Evolutionary conservation across 495 filamentous ascomycete species (phyloP).

Genomic region (Thozetella sp.): DNA sequence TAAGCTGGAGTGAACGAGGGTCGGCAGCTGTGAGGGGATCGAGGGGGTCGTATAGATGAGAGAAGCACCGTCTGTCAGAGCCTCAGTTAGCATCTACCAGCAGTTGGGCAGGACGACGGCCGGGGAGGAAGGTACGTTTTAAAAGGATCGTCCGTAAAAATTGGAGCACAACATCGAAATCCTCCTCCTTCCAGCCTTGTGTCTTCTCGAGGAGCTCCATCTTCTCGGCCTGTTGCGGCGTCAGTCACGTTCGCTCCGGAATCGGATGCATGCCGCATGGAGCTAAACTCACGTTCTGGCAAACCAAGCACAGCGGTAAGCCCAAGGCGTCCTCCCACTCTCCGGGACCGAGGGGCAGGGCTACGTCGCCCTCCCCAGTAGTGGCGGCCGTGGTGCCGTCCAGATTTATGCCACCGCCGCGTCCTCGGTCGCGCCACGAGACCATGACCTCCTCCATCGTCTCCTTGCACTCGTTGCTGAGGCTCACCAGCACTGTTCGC

Average conservation of each 20-base stretch:
- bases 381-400: slow-evolving; percentile 43
- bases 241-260: slow-evolving; percentile 21
- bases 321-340: slow-evolving; percentile 95
- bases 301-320: slow-evolving; percentile 87
- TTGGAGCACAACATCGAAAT: slow-evolving; percentile 90
- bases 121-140: slow-evolving; percentile 62
- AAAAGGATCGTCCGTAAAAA: slow-evolving; percentile 84
- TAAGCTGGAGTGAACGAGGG: slow-evolving; percentile 82
- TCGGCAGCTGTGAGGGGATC: slow-evolving; percentile 75
- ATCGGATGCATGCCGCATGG: too few species aligned
- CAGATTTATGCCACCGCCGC: slow-evolving; percentile 51
- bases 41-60: slow-evolving; percentile 89
- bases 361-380: slow-evolving; percentile 59
- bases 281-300: slow-evolving; percentile 73
- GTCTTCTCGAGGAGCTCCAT: slow-evolving; percentile 87
- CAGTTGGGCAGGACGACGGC: not conserved
- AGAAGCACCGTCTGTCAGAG: slow-evolving; percentile 76
- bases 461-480: slow-evolving; percentile 76
- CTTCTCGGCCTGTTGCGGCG: slow-evolving; percentile 69
- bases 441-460: slow-evolving; percentile 84
- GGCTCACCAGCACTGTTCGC: slow-evolving; percentile 69
- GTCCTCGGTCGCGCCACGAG: slow-evolving; percentile 58
- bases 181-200: slow-evolving; percentile 88
- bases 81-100: slow-evolving; percentile 12
- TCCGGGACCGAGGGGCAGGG: slow-evolving; percentile 81